Base-by-base conservation (phyloP, 1,284 basidiomycete species). In the Cronartium quercuum region DNA sequence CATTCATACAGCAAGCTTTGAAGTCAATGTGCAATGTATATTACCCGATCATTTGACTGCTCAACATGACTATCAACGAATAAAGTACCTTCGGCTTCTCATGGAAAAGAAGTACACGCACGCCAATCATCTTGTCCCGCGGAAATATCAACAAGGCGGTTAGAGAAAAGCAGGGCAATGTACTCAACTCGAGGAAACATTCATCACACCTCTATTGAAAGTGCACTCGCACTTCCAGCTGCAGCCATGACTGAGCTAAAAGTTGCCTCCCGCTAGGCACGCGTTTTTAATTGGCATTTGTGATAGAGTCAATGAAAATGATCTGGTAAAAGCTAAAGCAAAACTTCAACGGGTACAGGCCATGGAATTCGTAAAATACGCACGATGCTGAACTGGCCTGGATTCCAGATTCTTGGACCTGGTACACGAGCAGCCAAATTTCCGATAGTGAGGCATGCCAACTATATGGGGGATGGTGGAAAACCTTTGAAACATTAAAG, bases 31-130 rank as follows among this genome's bases (percentile, higher is more conserved):
- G 29, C 29, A 29, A 29, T 29, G 29, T 29, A 29, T 29, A 60
- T 44, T 63, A 71, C 41, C 65, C 71, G 35, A 74, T 74, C 57
- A 74, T 21, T 24, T 74, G 71, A 21, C 64, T 66, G 57, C 71
- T 74, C 18, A 74, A 21, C 64, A 74, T 74, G 9, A 74, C 51
- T 3, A 61, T 44, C 6, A 74, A 47, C 15, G 70, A 74, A 18
- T 47, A 38, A 66, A 58, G 57, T 10, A 60, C 37, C 9, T 42
- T 42, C 1, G 70, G 70, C 37, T 60, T 37, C 67, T 67, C 18
- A 51, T 74, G 38, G 42, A 74, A 74, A n/a, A 74, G 41, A 3
- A 74, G 64, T n/a, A 40, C 13, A n/a, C 57, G 71, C 2, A 57
- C 65, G 21, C 55, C 71, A 42, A 74, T 61, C 71, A 74, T 74